Base-by-base conservation (phyloP, 2,329 filamentous ascomycete species). In the Talaromyces sp. region DNA sequence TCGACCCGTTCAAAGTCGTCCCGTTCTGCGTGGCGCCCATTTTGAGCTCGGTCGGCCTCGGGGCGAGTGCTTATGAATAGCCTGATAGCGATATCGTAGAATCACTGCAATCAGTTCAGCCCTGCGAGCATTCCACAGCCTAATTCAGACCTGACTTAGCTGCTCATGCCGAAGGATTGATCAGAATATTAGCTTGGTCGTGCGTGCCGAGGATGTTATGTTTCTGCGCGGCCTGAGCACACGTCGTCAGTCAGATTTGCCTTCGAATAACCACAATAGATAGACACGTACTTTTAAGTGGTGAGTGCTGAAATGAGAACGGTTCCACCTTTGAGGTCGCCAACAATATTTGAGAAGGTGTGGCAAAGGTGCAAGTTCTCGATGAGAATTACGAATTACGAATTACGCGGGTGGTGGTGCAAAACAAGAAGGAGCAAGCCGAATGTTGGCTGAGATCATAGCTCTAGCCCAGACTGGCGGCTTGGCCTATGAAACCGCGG, bases 11-110 rank as follows among this genome's bases (percentile, higher is more conserved):
- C 52, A 66, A 54, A 28, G 63, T 66, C 62, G 70, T 65, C 18
- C 70, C 73, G 64, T 72, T 74, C 55, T 72, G 69, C 57, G 66
- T 40, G 44, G 66, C 65, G 56, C 65, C 66, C 69, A 73, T 72
- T 60, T 73, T 61, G 57, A 60, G 54, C 16, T 23, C 16, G 37
- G 58, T 50, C n/a, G n/a, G 25, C 28, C 12, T 25, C 37, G 33
- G 14, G 57, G 18, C 44, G 31, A 35, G 33, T 39, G 25, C 23
- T 50, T 59, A 33, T 59, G 25, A 46, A n/a, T 31, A 28, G 48
- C 23, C 42, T 18, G 28, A 35, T 25, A 37, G 23, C 44, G 18
- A 35, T 31, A 11, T 23, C 23, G 28, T 50, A 39, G 21, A 50
- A 59, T 59, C 21, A 50, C 42, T 39, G 42, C 42, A 50, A 35